A percentile compares a stretch with the other conserved stretches of the same genome.
Conservation (phyloP, 176 grass and related monocot species). For the Triticum monococcum region DNA sequence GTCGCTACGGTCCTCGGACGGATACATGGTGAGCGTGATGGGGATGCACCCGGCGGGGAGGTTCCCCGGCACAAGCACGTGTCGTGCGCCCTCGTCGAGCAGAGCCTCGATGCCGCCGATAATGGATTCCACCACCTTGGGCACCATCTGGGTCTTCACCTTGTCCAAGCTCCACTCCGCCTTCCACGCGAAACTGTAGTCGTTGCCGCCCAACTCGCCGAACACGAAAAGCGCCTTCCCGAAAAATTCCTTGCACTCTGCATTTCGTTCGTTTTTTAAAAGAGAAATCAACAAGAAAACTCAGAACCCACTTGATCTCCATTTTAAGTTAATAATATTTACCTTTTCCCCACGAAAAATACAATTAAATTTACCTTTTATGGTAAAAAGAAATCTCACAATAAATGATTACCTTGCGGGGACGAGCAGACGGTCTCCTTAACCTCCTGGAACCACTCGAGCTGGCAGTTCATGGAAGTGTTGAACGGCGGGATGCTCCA, state of each 20-base stretch:
- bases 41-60: slow-evolving; percentile 82
- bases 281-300: too few species aligned
- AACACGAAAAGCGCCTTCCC: slow-evolving; percentile 69
- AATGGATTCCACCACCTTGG: slow-evolving; percentile 53
- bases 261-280: neutral
- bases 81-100: slow-evolving; percentile 53
- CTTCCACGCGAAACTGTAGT: slow-evolving; percentile 72
- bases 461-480: slow-evolving; percentile 63
- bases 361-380: too few species aligned
- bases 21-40: slow-evolving; percentile 60
- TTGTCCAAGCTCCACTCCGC: slow-evolving; percentile 51
- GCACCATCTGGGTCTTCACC: slow-evolving; percentile 44
- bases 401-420: neutral
- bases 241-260: slow-evolving; percentile 60
- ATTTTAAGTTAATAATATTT: too few species aligned
- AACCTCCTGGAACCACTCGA: slow-evolving; percentile 63
- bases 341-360: too few species aligned
- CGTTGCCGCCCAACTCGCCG: slow-evolving; percentile 90
- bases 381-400: too few species aligned
- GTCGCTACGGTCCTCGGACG: slow-evolving; percentile 21
- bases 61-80: slow-evolving; percentile 66
- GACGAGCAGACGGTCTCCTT: slow-evolving; percentile 54
- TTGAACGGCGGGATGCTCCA: slow-evolving; percentile 61
- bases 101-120: slow-evolving; percentile 41
- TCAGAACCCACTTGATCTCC: too few species aligned